These are phyloP conservation scores for Fagus sylvatica DNA, from an alignment of 306 rosid species.

Conservation along the genomic window DNA sequence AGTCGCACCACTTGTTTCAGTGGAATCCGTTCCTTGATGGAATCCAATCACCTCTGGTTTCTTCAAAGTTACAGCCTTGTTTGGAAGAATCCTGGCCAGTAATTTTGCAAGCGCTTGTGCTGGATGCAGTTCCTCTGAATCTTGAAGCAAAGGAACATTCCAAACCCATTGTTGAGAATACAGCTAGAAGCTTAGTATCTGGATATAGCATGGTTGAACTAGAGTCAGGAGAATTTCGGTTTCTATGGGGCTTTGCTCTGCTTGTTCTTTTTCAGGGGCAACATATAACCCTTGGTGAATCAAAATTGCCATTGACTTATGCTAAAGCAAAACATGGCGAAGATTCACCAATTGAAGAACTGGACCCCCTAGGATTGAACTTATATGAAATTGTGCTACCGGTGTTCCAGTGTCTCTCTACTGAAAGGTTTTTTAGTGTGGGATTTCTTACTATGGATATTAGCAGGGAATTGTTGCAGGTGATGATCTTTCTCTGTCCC, in stretches of 20 bases:
- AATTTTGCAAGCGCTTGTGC: slow-evolving; percentile 90
- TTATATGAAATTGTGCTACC: slow-evolving; percentile 76
- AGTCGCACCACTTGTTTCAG: slow-evolving; percentile 48
- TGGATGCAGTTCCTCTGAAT: slow-evolving; percentile 84
- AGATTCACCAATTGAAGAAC: slow-evolving; percentile 47
- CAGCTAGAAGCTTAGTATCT: slow-evolving; percentile 44
- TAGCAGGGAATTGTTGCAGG: slow-evolving; percentile 89
- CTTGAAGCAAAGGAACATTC: slow-evolving; percentile 46
- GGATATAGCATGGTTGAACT: slow-evolving; percentile 88
- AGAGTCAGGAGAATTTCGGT: slow-evolving; percentile 64
- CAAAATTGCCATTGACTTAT: slow-evolving; percentile 48
- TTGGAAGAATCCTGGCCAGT: slow-evolving; percentile 99
- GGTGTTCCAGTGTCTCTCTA: slow-evolving; percentile 76
- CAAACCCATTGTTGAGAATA: slow-evolving; percentile 29
- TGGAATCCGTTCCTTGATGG: slow-evolving; percentile 92
- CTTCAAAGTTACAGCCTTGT: slow-evolving; percentile 75
- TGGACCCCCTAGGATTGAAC: slow-evolving; percentile 51
- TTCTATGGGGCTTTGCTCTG: slow-evolving; percentile 88
- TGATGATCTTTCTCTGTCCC: slow-evolving; percentile 32
- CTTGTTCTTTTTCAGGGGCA: slow-evolving; percentile 75
- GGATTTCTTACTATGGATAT: slow-evolving; percentile 69
- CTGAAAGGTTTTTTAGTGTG: slow-evolving; percentile 59
- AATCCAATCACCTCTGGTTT: slow-evolving; percentile 74
- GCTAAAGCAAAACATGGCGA: slow-evolving; percentile 42
- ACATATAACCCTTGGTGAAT: slow-evolving; percentile 47